phyloP scores from a whole-genome alignment of 352 stramenopile species.

The Nothophytophthora sp. region DNA sequence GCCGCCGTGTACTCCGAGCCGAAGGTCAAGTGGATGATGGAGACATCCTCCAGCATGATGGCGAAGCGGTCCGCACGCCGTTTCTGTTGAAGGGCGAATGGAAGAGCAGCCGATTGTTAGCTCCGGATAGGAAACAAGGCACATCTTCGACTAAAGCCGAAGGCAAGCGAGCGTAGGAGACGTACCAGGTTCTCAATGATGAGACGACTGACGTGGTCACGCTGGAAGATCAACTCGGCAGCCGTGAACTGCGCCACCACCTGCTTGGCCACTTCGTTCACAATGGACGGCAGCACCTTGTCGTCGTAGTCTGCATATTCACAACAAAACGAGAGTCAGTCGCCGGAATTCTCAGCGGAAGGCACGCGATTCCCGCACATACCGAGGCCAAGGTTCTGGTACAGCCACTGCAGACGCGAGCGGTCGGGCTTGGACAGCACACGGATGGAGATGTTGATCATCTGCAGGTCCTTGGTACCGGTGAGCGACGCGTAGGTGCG shows the following conservation, averaged over 20 bases:
- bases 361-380: too few species aligned
- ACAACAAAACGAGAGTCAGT: conserved; percentile 1
- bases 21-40: conserved; percentile 99
- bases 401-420: conserved; percentile 95
- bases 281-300: conserved; percentile 97
- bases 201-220: conserved; percentile 95
- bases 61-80: conserved; percentile 90
- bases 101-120: conserved; percentile 9
- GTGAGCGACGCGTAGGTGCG: conserved; percentile 93
- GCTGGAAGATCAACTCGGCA: conserved; percentile 98
- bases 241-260: conserved; percentile 99
- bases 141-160: conserved; percentile 10
- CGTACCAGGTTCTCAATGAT: conserved; percentile 93
- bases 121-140: neutral
- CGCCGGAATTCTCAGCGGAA: too few species aligned
- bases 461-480: conserved; percentile 98
- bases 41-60: conserved; percentile 97
- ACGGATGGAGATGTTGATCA: conserved; percentile 99
- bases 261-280: conserved; percentile 99
- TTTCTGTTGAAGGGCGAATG: conserved; percentile 49
- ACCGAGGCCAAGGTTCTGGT: conserved; percentile 94
- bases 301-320: conserved; percentile 95
- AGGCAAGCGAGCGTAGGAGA: conserved; percentile 30
- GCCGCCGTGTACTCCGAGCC: conserved; percentile 98
- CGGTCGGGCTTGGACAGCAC: conserved; percentile 97